A percentile compares a stretch with the other conserved stretches of the same genome.
Conservation (phyloP, 2,329 filamentous ascomycete genomes). For the Colletotrichum trifolii region DNA sequence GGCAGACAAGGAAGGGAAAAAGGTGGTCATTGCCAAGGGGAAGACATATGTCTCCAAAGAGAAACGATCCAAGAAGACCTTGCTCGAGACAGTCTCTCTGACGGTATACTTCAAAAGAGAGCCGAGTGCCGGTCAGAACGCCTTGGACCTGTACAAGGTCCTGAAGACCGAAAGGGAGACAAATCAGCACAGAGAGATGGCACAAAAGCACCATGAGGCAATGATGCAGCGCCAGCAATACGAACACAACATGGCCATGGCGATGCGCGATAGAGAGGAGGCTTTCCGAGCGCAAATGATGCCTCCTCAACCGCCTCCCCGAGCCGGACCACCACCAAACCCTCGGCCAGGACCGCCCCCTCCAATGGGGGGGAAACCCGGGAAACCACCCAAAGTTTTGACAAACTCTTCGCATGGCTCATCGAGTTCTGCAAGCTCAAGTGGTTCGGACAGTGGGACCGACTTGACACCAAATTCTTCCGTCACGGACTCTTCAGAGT, state of each 20-base stretch:
- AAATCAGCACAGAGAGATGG: constrained; percentile 33
- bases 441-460: constrained; percentile 16
- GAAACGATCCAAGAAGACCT: constrained; percentile 43
- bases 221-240: constrained; percentile 19
- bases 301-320: too few relatives aligned
- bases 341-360: neutral
- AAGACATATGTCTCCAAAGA: constrained; percentile 30
- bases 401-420: constrained; percentile 32
- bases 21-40: constrained; percentile 18
- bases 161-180: constrained; percentile 15
- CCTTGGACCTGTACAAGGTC: constrained; percentile 41
- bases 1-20: constrained; percentile 21
- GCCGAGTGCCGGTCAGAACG: constrained; percentile 47
- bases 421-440: constrained; percentile 32
- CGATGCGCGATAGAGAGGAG: too few relatives aligned
- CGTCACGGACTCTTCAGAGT: constrained; percentile 30
- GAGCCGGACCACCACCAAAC: neutral
- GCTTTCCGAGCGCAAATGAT: too few relatives aligned
- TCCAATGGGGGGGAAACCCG: neutral
- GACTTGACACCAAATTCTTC: constrained; percentile 39
- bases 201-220: constrained; percentile 28
- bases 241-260: neutral
- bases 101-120: constrained; percentile 59
- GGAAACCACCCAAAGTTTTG: constrained; percentile 23
- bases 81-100: constrained; percentile 52